phyloP scores from a whole-genome alignment of 352 stramenopile species.

The Aphanomyces stellatus region DNA sequence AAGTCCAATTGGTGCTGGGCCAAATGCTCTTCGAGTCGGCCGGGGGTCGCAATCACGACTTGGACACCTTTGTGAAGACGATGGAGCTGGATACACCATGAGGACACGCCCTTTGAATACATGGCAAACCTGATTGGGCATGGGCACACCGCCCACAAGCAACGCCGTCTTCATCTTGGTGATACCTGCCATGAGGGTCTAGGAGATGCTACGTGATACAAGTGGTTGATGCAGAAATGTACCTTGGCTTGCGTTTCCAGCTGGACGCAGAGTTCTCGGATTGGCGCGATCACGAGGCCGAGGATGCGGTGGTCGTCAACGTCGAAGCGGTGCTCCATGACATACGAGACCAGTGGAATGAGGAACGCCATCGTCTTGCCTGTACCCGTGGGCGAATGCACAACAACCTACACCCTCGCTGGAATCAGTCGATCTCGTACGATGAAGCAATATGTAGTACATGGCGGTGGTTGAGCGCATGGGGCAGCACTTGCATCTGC shows the following conservation, averaged over 20 bases:
- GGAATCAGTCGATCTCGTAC: neutral
- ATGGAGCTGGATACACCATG: slow-evolving; percentile 38
- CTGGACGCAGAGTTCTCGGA: slow-evolving; percentile 66
- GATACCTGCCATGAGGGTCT: slow-evolving; percentile 41
- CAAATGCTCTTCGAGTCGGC: slow-evolving; percentile 47
- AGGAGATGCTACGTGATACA: neutral
- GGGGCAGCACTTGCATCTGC: slow-evolving; percentile 69
- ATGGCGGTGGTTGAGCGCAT: slow-evolving; percentile 31
- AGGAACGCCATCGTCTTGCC: slow-evolving; percentile 66
- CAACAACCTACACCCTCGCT: slow-evolving; percentile 33
- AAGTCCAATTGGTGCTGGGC: slow-evolving; percentile 18
- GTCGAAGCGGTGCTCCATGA: slow-evolving; percentile 20
- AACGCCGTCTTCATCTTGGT: slow-evolving; percentile 55
- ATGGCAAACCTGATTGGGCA: slow-evolving; percentile 26
- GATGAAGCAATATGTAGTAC: slow-evolving; percentile 24
- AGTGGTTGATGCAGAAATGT: neutral
- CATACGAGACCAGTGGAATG: slow-evolving; percentile 39
- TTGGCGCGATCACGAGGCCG: slow-evolving; percentile 45
- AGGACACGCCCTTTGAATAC: neutral
- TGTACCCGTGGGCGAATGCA: slow-evolving; percentile 53
- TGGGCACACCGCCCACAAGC: slow-evolving; percentile 49
- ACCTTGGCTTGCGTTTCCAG: slow-evolving; percentile 52
- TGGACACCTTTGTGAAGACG: slow-evolving; percentile 46
- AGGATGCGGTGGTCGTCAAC: slow-evolving; percentile 12
- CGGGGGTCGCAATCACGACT: slow-evolving; percentile 55